phyloP scores from a whole-genome alignment of 129 eudicot species.

The Rutidosis leptorrhynchoides region DNA sequence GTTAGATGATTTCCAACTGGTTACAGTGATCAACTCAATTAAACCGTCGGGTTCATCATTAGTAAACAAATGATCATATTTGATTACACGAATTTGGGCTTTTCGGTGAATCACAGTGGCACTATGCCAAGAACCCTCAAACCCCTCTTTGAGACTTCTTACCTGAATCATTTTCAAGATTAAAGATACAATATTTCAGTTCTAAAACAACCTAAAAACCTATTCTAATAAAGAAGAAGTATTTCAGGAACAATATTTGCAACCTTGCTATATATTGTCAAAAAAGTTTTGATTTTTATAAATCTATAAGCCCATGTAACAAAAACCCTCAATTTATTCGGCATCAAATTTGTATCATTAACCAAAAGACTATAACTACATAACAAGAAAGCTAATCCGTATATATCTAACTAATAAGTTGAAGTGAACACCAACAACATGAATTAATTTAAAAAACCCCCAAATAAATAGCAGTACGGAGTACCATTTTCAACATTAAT shows the following conservation, averaged over 20 bases:
- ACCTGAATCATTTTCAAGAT: slow-evolving; percentile 42
- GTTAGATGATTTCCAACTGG: neutral
- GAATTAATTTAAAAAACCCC: neutral
- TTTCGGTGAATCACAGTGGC: slow-evolving; percentile 35
- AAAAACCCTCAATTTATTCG: neutral
- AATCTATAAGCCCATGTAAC: neutral
- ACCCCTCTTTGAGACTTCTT: slow-evolving; percentile 58
- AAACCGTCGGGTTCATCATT: slow-evolving; percentile 7
- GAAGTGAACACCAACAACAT: neutral
- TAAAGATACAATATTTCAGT: neutral
- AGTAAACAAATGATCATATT: slow-evolving; percentile 24
- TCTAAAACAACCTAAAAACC: neutral
- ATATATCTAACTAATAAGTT: neutral
- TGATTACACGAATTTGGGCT: slow-evolving; percentile 27
- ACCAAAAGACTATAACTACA: neutral
- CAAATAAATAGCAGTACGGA: too few species aligned
- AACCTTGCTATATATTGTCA: too few species aligned
- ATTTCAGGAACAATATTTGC: too few species aligned
- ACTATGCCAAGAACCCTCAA: slow-evolving; percentile 60
- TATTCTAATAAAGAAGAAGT: too few species aligned
- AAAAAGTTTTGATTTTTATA: neutral
- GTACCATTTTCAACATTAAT: neutral
- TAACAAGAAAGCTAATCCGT: neutral
- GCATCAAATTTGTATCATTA: neutral
- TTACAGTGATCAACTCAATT: neutral